phyloP scores from a whole-genome alignment of 2,329 filamentous ascomycete genomes.

The Sporothrix luriei region DNA sequence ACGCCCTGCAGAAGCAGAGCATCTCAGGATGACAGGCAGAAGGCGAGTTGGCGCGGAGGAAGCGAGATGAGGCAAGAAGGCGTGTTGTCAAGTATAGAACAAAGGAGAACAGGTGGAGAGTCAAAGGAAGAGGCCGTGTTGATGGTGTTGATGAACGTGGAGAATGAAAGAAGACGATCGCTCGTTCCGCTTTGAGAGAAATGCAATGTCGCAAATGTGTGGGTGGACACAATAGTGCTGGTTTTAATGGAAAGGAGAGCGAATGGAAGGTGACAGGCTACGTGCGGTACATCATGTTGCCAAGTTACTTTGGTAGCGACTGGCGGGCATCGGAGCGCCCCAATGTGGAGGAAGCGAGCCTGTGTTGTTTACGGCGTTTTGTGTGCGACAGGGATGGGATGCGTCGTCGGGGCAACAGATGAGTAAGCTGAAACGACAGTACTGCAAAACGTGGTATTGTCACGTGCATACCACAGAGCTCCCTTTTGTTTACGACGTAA shows the following conservation, averaged over 20 bases:
- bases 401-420: conserved; percentile 25
- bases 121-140: conserved; percentile 7
- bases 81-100: background rate
- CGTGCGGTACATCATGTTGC: conserved; percentile 11
- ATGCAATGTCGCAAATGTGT: conserved; percentile 26
- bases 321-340: conserved; percentile 1
- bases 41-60: background rate
- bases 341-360: background rate
- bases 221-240: conserved; percentile 28
- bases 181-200: conserved; percentile 25
- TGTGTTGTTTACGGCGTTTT: conserved; percentile 26
- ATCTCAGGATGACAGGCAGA: conserved; percentile 32
- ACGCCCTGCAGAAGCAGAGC: conserved; percentile 32
- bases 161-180: conserved; percentile 9
- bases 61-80: background rate
- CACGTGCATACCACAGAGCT: background rate
- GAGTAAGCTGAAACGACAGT: conserved; percentile 15
- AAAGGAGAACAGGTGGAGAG: background rate
- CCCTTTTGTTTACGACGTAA: background rate
- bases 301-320: conserved; percentile 3
- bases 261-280: conserved; percentile 13
- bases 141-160: conserved; percentile 22
- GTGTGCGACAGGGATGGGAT: background rate
- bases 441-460: background rate
- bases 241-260: conserved; percentile 20